phyloP scores from a whole-genome alignment of 176 grass and related monocot species.

The Guadua angustifolia region DNA sequence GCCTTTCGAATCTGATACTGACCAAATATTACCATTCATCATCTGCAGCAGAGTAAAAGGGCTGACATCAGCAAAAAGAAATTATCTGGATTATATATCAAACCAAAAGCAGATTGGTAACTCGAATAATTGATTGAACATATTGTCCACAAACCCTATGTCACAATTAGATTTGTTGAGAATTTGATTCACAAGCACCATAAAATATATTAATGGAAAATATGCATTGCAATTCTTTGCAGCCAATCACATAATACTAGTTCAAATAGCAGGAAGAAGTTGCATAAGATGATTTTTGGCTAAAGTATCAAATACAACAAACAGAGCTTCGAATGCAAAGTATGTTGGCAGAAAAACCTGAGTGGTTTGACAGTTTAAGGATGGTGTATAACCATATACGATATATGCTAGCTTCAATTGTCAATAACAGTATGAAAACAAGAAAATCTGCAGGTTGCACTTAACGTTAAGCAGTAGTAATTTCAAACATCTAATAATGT shows the following conservation, averaged over 20 bases:
- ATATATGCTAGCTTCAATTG: not conserved
- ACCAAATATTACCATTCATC: conserved; percentile 95
- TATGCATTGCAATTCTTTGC: not conserved
- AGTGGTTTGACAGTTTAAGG: not conserved
- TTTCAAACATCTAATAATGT: not conserved
- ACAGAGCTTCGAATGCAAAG: not conserved
- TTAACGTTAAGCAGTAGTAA: not conserved
- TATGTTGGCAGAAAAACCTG: not conserved
- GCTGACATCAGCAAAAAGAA: conserved; percentile 3
- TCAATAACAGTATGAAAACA: conserved; percentile 18
- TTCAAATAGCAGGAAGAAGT: not conserved
- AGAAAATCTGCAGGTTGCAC: not conserved
- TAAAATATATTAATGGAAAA: conserved; percentile 14
- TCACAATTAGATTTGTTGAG: not conserved
- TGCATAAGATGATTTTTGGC: conserved; percentile 1
- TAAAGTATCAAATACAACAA: not conserved
- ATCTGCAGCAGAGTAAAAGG: conserved; percentile 48
- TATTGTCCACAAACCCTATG: not conserved
- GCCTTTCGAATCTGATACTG: conserved; percentile 61
- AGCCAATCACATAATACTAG: not conserved
- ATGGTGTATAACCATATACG: not conserved
- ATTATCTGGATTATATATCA: conserved; percentile 4
- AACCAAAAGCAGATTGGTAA: not conserved
- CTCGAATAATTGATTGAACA: not conserved
- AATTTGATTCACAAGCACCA: not conserved